Evolutionary conservation across 2,329 filamentous ascomycete species (phyloP), one percentile per base, ranked within the genome.

Genomic region (Penicillium hordei): DNA sequence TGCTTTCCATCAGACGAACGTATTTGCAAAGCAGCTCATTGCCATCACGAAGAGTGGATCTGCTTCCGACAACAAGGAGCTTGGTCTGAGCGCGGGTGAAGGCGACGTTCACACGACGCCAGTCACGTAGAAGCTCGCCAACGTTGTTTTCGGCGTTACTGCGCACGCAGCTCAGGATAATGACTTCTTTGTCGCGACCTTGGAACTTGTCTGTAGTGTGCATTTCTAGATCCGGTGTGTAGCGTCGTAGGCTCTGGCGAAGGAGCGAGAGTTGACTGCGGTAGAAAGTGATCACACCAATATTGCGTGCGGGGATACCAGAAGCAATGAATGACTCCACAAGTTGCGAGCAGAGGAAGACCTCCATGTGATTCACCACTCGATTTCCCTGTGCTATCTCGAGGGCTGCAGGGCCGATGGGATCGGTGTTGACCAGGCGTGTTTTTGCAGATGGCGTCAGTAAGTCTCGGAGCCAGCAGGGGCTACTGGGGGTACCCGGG

Each of bases 161-260:
- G 31, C 94, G 85, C 15, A 97, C 94, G 31, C 96, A 87, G 55
- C 86, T 91, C 9, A 99, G 83, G 15, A 99, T 85, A 0, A 97
- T 85, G 3, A 96, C 88, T 70, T 96, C 92, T 72, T 99, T 99
- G 76, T 99, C 94, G 10, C 94, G 86, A 7, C 94, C 94, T 73
- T 99, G 94, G 75, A 96, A 99, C 44, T 93, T 91, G 76, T 99
- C 94, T 3, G 94, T 93, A 0, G 94, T 97, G 75, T 99, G 92
- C 83, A 97, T 92, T 75, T 99, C 94, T 1, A 99, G 86, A 2
- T 84, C 83, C 0, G 80, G 76, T 0, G 81, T 77, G 65, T 81
- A 75, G 42, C 77, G 79, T 33, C 85, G 84, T 34, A 96, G 83
- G 12, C 82, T 82, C 60, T 93, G 86, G 63, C 90, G 90, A 1